Base-by-base conservation (phyloP, 2,329 filamentous ascomycete species). In the Exophiala sp. region DNA sequence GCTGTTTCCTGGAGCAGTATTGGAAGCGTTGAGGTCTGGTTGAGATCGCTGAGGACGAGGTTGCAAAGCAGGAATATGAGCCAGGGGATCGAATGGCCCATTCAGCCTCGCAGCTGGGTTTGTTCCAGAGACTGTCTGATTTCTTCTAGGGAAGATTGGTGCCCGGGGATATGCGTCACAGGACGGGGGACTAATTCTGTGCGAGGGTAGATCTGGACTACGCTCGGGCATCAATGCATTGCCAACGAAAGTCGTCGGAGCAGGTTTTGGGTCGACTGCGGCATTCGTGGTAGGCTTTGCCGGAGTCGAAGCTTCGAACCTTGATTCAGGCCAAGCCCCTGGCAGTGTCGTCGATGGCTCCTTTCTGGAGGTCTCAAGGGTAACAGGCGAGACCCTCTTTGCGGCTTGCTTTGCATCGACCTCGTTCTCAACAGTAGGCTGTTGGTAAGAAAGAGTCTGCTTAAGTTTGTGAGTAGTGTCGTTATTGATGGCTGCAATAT, bases 21-120 rank as follows among this genome's bases (percentile, higher is more conserved):
- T 43, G 20, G 36, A 39, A 2, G 24, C 44, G 35, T 52, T 55
- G 46, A 57, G 42, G 46, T 55, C 52, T 40, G 49, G 53, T 45
- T 50, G 48, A 29, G 53, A 60, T 32, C 34, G 39, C 33, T 47
- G 53, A 10, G 45, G 42, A 33, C 49, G 43, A 35, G 53, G 47
- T 44, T 52, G 55, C 14, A 51, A 34, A 18, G 35, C n/a, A 18
- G 55, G 51, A 21, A 52, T 35, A 32, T 49, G 42, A 18, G 49
- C 54, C 12, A 62, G 51, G 21, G 62, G 61, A 58, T 67, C 63
- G 48, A 65, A 66, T 2, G 63, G 64, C 10, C 57, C 57, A 35
- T 60, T 55, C 10, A 65, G 59, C 47, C 63, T 64, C 21, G 62
- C 62, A 40, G 61, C 57, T 40, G 62, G 62, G 49, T 60, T 62